These are phyloP conservation scores for Pichia deserticola DNA, from an alignment of 805 yeast genomes.

Conservation along the genomic window DNA sequence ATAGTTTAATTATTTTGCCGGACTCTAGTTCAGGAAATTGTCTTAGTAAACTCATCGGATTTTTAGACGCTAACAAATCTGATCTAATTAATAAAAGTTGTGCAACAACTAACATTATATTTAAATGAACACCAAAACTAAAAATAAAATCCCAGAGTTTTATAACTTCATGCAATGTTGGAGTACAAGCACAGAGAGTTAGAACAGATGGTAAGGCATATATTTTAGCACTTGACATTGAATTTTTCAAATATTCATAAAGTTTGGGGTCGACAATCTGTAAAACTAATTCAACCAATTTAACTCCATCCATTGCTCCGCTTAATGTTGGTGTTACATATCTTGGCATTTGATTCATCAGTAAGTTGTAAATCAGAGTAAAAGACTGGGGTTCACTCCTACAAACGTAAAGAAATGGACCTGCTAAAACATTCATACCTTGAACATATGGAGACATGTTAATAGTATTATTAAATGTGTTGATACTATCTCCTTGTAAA, in stretches of 20 bases:
- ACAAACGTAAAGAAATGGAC: constrained; percentile 71
- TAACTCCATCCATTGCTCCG: constrained; percentile 75
- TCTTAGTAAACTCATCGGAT: constrained; percentile 70
- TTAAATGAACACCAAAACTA: constrained; percentile 88
- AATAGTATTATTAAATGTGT: neutral
- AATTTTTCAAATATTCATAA: constrained; percentile 48
- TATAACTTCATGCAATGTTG: constrained; percentile 68
- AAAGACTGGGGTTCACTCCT: constrained; percentile 84
- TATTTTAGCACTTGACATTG: constrained; percentile 71
- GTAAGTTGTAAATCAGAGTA: constrained; percentile 54
- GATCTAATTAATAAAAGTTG: constrained; percentile 67
- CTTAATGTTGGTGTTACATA: constrained; percentile 69
- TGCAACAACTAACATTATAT: constrained; percentile 75
- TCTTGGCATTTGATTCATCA: constrained; percentile 62
- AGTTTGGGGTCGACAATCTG: constrained; percentile 68
- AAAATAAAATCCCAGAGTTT: constrained; percentile 85
- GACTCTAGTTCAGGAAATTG: constrained; percentile 69
- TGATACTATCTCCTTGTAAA: too few relatives aligned
- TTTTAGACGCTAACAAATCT: constrained; percentile 46
- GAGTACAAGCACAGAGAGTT: constrained; percentile 83
- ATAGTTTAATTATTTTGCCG: constrained; percentile 65
- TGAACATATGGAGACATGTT: constrained; percentile 65
- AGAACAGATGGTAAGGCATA: constrained; percentile 81
- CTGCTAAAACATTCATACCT: constrained; percentile 82
- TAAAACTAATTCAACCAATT: constrained; percentile 66